Base-by-base conservation (phyloP, 495 filamentous ascomycete genomes). In the Platismatia glauca region DNA sequence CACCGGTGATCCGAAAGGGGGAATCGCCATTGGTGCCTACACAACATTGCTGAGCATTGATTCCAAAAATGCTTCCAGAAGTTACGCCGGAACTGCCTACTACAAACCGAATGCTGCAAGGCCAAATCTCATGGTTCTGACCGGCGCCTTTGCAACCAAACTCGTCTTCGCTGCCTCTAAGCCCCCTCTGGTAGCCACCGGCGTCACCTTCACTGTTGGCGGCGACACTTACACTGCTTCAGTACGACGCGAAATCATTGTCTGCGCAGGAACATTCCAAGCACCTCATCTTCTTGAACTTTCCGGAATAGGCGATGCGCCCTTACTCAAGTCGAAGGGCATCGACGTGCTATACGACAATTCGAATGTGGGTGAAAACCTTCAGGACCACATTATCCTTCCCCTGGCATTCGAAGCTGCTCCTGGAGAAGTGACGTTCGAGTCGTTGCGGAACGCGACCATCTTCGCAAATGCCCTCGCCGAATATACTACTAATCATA, bases 291-390 rank as follows among this genome's bases (percentile, higher is more conserved):
- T 12, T 63, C 74, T 7, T 57, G 67, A 74, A 64, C 67, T 77
- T 11, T 74, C 71, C 16, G 73, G 75, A 7, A 71, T 77, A n/a
- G 75, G 74, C 1, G 63, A 71, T 31, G 56, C 69, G 22, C 29
- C 33, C 0, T 46, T 75, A 33, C 64, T 84, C 31, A 70, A 79
- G 52, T 75, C 77, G 0, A 76, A 79, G 0, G 80, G 84, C 64
- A 66, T 86, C 7, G 71, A 84, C 0, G 77, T 83, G 59, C 62
- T 85, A 1, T 82, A 79, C 5, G 83, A 84, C 0, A 75, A 85
- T 46, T 81, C 80, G 0, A 69, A 74, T 37, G 75, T 82, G 20
- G 81, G 79, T 0, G 71, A 73, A 18, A 81, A 82, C 44, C 63
- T 81, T 16, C 73, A 78, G 48, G 81, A 83, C 16, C 81, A 81